phyloP scores from a whole-genome alignment of 805 yeast genomes.

The Jamesozyma piceae region DNA sequence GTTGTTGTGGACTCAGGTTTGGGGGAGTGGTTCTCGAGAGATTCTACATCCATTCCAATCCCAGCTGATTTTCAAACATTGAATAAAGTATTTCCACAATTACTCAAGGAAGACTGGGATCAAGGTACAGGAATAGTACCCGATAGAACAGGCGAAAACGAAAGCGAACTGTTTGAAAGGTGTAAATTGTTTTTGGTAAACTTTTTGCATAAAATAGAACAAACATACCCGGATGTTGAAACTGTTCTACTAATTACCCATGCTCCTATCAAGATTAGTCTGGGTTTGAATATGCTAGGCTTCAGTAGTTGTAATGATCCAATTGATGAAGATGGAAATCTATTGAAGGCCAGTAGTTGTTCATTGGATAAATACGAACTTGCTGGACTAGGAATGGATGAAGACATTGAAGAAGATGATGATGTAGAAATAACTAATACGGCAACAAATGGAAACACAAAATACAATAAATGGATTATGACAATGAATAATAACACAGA shows the following conservation, averaged over 20 bases:
- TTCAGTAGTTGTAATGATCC: conserved; percentile 42
- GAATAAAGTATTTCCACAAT: conserved; percentile 43
- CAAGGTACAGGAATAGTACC: conserved; percentile 46
- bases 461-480: conserved; percentile 50
- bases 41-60: conserved; percentile 45
- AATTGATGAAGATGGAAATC: conserved; percentile 38
- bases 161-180: conserved; percentile 57
- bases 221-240: conserved; percentile 48
- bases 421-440: not conserved
- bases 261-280: conserved; percentile 86
- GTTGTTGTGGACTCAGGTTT: conserved; percentile 71
- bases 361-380: conserved; percentile 58
- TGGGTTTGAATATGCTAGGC: conserved; percentile 68
- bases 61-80: conserved; percentile 51
- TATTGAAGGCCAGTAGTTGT: conserved; percentile 72
- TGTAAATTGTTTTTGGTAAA: conserved; percentile 43
- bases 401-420: not conserved
- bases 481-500: conserved; percentile 64
- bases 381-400: not conserved
- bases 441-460: conserved; percentile 9
- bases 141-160: conserved; percentile 61
- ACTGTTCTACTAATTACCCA: conserved; percentile 73
- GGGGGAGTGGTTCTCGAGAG: conserved; percentile 86
- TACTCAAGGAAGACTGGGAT: conserved; percentile 39
- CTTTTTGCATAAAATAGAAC: conserved; percentile 51